A percentile compares a stretch with the other conserved stretches of the same genome.
phyloP scores from a whole-genome alignment of 306 rosid genomes.

The Urtica urens region DNA sequence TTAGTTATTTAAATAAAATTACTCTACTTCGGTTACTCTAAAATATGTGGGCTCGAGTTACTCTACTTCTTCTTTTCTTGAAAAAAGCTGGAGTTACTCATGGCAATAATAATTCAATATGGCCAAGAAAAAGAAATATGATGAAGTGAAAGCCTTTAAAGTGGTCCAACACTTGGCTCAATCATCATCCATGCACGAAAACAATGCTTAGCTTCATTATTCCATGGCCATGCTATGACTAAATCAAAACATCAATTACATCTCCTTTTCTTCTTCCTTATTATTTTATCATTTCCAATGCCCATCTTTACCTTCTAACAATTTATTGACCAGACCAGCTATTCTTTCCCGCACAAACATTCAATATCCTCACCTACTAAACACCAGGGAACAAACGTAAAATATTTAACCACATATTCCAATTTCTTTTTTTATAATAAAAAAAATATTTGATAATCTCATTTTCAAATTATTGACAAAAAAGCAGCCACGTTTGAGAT shows the following conservation, averaged over 20 bases:
- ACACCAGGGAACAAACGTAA: not conserved
- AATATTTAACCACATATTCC: not conserved
- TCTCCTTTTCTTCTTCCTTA: not conserved
- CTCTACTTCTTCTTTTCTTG: too few relatives aligned
- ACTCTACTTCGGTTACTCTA: too few relatives aligned
- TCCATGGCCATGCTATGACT: not conserved
- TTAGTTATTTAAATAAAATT: too few relatives aligned
- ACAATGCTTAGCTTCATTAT: not conserved
- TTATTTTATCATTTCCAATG: not conserved
- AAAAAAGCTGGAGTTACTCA: too few relatives aligned
- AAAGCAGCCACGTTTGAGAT: not conserved
- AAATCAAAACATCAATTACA: not conserved
- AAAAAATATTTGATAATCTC: too few relatives aligned
- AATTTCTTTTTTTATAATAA: not conserved
- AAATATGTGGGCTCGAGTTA: too few relatives aligned
- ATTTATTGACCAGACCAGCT: not conserved
- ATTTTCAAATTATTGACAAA: too few relatives aligned
- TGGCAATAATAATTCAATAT: too few relatives aligned
- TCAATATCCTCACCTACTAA: constrained; percentile 2
- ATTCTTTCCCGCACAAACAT: not conserved
- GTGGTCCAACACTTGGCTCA: not conserved
- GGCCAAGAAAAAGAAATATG: too few relatives aligned
- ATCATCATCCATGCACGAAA: not conserved
- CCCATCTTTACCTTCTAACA: not conserved
- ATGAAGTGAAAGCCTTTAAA: not conserved